phyloP scores from a whole-genome alignment of 2,329 filamentous ascomycete species.

The Alternaria sp. region DNA sequence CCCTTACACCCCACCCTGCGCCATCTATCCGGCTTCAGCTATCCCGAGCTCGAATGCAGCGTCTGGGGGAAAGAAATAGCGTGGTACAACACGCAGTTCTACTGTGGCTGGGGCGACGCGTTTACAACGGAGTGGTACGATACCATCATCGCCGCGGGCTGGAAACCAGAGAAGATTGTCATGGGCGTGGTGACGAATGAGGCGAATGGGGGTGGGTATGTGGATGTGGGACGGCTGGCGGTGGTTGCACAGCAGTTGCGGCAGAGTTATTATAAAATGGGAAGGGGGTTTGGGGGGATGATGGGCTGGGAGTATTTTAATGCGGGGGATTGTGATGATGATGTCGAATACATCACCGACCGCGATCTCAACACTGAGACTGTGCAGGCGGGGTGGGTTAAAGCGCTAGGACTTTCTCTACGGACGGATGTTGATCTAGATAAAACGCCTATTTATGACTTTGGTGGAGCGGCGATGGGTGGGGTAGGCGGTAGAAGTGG shows the following conservation, averaged over 20 bases:
- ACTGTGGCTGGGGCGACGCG: constrained; percentile 84
- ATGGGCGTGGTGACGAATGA: constrained; percentile 82
- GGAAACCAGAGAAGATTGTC: constrained; percentile 75
- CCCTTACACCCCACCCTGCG: constrained; percentile 46
- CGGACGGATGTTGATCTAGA: constrained; percentile 30
- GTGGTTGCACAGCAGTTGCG: constrained; percentile 64
- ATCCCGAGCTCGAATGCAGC: constrained; percentile 70
- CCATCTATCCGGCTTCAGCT: constrained; percentile 83
- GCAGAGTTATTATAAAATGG: constrained; percentile 59
- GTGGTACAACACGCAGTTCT: constrained; percentile 94
- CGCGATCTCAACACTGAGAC: constrained; percentile 35
- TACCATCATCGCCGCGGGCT: constrained; percentile 67
- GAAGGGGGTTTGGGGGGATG: constrained; percentile 74
- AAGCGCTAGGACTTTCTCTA: constrained; percentile 63
- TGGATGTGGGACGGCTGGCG: constrained; percentile 64
- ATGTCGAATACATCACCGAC: constrained; percentile 32
- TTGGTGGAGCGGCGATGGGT: not conserved
- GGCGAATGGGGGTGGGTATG: constrained; percentile 69
- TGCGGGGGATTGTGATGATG: constrained; percentile 52
- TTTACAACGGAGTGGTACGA: constrained; percentile 59
- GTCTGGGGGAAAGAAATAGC: constrained; percentile 60
- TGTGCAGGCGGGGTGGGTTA: constrained; percentile 66
- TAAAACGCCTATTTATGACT: not conserved
- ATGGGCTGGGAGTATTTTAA: constrained; percentile 99
- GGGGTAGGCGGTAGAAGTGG: not conserved